Base-by-base conservation (phyloP, 2,329 filamentous ascomycete genomes). In the Arthrobotrys sinensis region DNA sequence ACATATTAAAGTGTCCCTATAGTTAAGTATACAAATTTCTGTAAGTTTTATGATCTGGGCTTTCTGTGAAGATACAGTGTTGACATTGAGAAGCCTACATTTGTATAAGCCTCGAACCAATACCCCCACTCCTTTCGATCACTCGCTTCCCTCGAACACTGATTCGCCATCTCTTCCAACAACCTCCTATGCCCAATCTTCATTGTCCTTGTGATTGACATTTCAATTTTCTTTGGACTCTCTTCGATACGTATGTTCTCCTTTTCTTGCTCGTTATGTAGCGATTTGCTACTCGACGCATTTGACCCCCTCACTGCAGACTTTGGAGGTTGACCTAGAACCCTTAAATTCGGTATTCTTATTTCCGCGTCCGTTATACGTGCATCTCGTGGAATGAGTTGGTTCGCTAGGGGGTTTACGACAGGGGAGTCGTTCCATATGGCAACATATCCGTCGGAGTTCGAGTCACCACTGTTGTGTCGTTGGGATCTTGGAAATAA, bases 1-100 rank as follows among this genome's bases (percentile, higher is more conserved):
- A 82, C 43, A 84, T 62, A 60, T 83, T 84, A 70, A 81, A 84
- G 16, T 81, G 80, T 3, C 84, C 84, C 82, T 85, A 46, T 21
- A 36, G 2, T 14, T 45, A 45, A 6, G 12, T 53, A 53, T 38
- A 55, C 24, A 14, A 28, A 24, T 52, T n/a, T 36, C 10, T 72
- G 24, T 38, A 28, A 46, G 8, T 34, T n/a, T 28, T 8, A 50
- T 36, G 8, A 14, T n/a, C 50, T 53, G 3, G 6, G 28, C 8
- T 8, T n/a, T 4, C 19, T 24, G 10, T 48, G 40, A 21, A 48
- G 19, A 28, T 28, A 16, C 2, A 60, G n/a, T 24, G 14, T 19
- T 21, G 12, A 21, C 16, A 2, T 45, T 11, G 34, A 19, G 28
- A 64, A 50, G 6, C 43, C 24, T 50, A 78, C 75, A 19, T 72